Evolutionary conservation across 306 rosid species (phyloP).

Genomic region (Pyrus betulifolia): DNA sequence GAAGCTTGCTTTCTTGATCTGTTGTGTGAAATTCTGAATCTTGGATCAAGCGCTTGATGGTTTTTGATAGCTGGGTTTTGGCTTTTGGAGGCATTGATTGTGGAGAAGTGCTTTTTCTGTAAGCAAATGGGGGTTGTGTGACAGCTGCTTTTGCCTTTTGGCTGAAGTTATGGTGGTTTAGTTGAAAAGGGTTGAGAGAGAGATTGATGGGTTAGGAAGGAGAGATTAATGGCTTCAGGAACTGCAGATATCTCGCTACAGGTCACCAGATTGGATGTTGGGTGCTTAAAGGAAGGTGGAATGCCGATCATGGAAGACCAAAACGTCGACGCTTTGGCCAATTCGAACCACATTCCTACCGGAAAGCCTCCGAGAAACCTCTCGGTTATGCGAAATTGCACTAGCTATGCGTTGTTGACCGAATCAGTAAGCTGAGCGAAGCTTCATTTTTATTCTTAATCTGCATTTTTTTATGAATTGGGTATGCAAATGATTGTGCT

Average conservation of each 20-base stretch:
- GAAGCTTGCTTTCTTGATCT: neutral
- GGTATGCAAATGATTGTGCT: neutral
- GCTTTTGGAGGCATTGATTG: neutral
- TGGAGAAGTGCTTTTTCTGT: conserved; percentile 17
- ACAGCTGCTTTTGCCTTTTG: conserved; percentile 10
- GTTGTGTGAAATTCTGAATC: conserved; percentile 7
- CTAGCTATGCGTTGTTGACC: conserved; percentile 41
- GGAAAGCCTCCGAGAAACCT: conserved; percentile 57
- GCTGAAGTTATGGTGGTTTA: conserved; percentile 10
- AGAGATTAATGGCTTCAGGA: conserved; percentile 30
- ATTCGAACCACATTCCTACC: conserved; percentile 14
- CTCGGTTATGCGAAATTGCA: conserved; percentile 40
- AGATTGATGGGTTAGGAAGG: conserved; percentile 26
- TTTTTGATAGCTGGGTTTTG: conserved; percentile 23
- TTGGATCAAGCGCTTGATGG: conserved; percentile 30
- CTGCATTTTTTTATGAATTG: neutral
- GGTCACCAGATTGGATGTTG: conserved; percentile 14
- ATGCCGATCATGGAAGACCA: conserved; percentile 41
- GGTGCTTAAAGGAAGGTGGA: conserved; percentile 13
- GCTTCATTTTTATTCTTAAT: neutral
- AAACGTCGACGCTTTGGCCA: conserved; percentile 33
- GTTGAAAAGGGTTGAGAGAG: conserved; percentile 3
- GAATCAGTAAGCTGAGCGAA: conserved; percentile 37
- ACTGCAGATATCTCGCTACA: conserved; percentile 23
- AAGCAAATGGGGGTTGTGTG: conserved; percentile 12